Percentiles rank a stretch among this genome's conserved stretches.
These are phyloP conservation scores for Arctium lappa DNA, from an alignment of 129 eudicot genomes.

Conservation along the genomic window DNA sequence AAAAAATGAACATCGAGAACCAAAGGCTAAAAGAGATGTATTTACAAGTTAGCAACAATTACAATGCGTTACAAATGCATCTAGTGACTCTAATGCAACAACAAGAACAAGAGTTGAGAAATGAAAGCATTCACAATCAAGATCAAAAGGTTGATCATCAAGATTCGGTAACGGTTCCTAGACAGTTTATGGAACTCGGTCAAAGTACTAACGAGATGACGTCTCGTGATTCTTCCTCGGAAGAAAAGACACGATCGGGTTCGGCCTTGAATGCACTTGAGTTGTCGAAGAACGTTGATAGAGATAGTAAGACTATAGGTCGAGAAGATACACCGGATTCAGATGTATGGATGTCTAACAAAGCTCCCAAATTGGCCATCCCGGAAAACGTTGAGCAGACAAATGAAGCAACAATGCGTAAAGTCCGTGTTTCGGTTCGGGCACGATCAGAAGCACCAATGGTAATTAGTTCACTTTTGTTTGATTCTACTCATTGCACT, in stretches of 20 bases:
- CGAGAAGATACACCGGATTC: slow-evolving; percentile 62
- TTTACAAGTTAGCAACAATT: slow-evolving; percentile 56
- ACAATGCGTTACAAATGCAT: slow-evolving; percentile 55
- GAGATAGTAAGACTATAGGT: slow-evolving; percentile 23
- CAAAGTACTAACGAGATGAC: slow-evolving; percentile 18
- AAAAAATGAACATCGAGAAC: slow-evolving; percentile 66
- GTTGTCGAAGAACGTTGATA: slow-evolving; percentile 23
- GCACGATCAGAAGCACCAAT: slow-evolving; percentile 92
- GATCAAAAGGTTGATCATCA: slow-evolving; percentile 19
- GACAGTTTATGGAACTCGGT: slow-evolving; percentile 56
- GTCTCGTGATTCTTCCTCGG: slow-evolving; percentile 49
- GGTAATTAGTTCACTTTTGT: slow-evolving; percentile 30
- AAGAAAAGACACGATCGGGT: slow-evolving; percentile 58
- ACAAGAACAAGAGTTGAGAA: slow-evolving; percentile 41
- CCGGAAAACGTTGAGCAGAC: slow-evolving; percentile 36
- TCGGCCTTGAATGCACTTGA: slow-evolving; percentile 26
- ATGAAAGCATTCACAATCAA: slow-evolving; percentile 33
- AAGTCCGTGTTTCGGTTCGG: slow-evolving; percentile 85
- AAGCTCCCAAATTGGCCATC: slow-evolving; percentile 45
- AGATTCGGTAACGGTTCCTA: slow-evolving; percentile 31
- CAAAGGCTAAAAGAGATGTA: slow-evolving; percentile 62
- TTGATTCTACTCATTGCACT: background rate
- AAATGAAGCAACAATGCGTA: slow-evolving; percentile 77
- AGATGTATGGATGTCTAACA: slow-evolving; percentile 54
- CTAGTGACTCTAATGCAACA: slow-evolving; percentile 62